phyloP scores from a whole-genome alignment of 2,329 filamentous ascomycete genomes.

The Xylaria sp. region DNA sequence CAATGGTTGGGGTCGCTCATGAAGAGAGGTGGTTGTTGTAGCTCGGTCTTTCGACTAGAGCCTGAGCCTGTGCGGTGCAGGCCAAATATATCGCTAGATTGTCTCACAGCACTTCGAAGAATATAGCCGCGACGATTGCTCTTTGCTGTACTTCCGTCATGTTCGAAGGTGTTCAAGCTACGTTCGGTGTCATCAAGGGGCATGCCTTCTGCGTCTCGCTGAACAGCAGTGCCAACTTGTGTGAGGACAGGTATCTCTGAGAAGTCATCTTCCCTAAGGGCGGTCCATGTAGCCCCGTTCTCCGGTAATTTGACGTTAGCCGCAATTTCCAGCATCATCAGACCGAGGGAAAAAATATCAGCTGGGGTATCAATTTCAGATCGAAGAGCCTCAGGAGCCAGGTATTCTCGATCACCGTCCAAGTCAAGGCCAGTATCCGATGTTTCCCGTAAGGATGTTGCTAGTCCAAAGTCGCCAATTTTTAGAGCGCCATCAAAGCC shows the following conservation, averaged over 20 bases:
- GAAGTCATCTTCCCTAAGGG: constrained; percentile 86
- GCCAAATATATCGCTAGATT: constrained; percentile 53
- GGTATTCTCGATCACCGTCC: constrained; percentile 97
- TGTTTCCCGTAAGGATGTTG: constrained; percentile 52
- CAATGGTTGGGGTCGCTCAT: constrained; percentile 79
- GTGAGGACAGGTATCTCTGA: constrained; percentile 88
- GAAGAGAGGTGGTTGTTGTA: constrained; percentile 75
- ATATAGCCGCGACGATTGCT: constrained; percentile 35
- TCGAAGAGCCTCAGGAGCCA: constrained; percentile 88
- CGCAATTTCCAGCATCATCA: constrained; percentile 93
- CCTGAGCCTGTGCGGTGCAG: constrained; percentile 54
- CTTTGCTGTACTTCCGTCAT: constrained; percentile 34
- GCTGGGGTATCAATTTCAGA: constrained; percentile 88
- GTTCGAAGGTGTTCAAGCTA: constrained; percentile 43
- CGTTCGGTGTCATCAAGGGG: constrained; percentile 56
- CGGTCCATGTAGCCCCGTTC: constrained; percentile 90
- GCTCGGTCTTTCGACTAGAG: constrained; percentile 54
- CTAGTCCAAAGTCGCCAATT: constrained; percentile 86
- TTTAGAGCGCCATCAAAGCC: constrained; percentile 82
- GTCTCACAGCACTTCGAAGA: constrained; percentile 34
- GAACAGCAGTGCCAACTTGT: constrained; percentile 72
- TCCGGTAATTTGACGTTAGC: constrained; percentile 93
- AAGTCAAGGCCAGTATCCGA: constrained; percentile 68
- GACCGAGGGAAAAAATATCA: constrained; percentile 90
- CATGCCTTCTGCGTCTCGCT: constrained; percentile 76